phyloP scores from a whole-genome alignment of 306 rosid species.

The Sesbania bispinosa region DNA sequence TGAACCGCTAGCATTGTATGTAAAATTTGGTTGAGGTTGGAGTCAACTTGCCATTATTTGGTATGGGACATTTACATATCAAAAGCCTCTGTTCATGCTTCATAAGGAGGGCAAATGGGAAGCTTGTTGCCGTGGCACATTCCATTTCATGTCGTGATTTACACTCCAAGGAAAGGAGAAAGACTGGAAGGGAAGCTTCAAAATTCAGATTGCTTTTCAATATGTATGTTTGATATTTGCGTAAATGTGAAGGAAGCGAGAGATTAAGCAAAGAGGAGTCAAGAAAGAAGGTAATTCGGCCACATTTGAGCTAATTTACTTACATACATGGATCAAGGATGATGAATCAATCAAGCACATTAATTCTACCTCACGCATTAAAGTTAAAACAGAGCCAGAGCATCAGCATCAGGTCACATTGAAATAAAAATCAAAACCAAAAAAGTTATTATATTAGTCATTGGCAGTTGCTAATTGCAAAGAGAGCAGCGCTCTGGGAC shows the following conservation, averaged over 20 bases:
- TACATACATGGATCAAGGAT: no score
- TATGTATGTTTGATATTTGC: constrained; percentile 33
- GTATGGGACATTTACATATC: constrained; percentile 52
- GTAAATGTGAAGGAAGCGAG: constrained; percentile 36
- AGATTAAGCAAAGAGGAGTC: constrained; percentile 40
- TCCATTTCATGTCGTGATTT: constrained; percentile 50
- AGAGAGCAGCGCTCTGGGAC: no score
- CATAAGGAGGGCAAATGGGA: constrained; percentile 52
- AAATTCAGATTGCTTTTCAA: constrained; percentile 38
- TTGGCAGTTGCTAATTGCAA: no score
- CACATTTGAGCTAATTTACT: not conserved
- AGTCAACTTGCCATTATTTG: no score
- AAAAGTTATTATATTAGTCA: no score
- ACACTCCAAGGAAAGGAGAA: constrained; percentile 61
- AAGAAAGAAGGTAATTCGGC: constrained; percentile 31
- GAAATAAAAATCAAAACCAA: no score
- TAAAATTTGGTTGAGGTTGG: no score
- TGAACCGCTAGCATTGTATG: no score
- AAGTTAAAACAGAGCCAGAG: no score
- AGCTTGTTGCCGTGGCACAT: constrained; percentile 55
- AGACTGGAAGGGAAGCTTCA: constrained; percentile 54
- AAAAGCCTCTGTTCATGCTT: constrained; percentile 57
- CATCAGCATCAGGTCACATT: no score
- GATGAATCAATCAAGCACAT: no score
- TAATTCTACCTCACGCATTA: no score